Conservation (phyloP, 2,329 filamentous ascomycete genomes). For the Calonectria montana region DNA sequence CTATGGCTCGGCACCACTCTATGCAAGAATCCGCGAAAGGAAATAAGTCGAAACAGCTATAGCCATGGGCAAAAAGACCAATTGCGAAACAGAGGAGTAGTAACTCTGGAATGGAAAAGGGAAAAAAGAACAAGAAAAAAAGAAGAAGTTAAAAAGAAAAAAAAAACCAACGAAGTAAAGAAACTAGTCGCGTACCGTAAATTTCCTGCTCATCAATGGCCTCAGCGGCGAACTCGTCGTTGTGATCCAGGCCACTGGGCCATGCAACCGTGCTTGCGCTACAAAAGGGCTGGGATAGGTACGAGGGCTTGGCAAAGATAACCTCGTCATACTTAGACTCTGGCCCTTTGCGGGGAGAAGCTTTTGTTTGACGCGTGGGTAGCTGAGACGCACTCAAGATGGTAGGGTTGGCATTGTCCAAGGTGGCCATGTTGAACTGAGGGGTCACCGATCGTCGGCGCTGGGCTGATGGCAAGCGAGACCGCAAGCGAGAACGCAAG, state of each 20-base stretch:
- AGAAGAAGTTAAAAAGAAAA: not conserved
- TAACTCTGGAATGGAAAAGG: too few species aligned
- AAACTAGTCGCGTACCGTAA: slow-evolving; percentile 71
- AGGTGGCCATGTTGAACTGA: slow-evolving; percentile 41
- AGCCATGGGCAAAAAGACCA: not conserved
- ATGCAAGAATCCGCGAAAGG: slow-evolving; percentile 10
- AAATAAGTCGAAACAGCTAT: not conserved
- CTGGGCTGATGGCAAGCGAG: slow-evolving; percentile 22
- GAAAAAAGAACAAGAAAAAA: not conserved
- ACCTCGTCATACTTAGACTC: slow-evolving; percentile 61
- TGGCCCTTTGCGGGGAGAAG: slow-evolving; percentile 57
- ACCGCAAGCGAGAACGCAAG: not conserved
- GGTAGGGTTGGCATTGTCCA: slow-evolving; percentile 90
- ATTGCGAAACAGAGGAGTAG: not conserved
- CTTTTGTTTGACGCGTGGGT: slow-evolving; percentile 75
- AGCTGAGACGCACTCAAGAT: slow-evolving; percentile 90
- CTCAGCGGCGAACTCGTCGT: slow-evolving; percentile 73
- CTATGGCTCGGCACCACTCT: not conserved
- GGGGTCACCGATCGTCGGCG: slow-evolving; percentile 24
- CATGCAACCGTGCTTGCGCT: slow-evolving; percentile 49
- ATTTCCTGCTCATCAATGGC: slow-evolving; percentile 98
- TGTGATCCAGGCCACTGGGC: slow-evolving; percentile 54
- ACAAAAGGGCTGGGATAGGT: slow-evolving; percentile 55
- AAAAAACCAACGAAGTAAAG: not conserved
- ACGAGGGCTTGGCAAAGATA: slow-evolving; percentile 59